A percentile compares a stretch with the other conserved stretches of the same genome.
These are phyloP conservation scores for Myxozyma monticola DNA, from an alignment of 805 yeast genomes.

Conservation along the genomic window DNA sequence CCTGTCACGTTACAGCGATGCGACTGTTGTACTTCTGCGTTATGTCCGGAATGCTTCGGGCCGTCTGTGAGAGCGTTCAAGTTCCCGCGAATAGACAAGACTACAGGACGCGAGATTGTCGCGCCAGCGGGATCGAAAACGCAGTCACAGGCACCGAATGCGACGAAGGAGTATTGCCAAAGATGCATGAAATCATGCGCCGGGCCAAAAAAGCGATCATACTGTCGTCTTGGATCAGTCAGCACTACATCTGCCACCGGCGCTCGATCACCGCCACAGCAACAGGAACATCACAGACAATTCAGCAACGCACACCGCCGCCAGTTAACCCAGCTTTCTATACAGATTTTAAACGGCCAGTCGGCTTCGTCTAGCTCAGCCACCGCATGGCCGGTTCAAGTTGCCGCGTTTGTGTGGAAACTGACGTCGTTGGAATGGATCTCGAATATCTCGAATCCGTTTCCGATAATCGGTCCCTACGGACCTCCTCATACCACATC, in stretches of 20 bases:
- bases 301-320: conserved; percentile 6
- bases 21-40: conserved; percentile 7
- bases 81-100: conserved; percentile 15
- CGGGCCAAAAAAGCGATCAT: conserved; percentile 16
- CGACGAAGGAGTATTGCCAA: conserved; percentile 17
- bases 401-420: conserved; percentile 9
- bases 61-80: conserved; percentile 12
- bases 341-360: conserved; percentile 6
- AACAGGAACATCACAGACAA: not conserved
- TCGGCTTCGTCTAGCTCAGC: conserved; percentile 1
- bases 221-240: conserved; percentile 11
- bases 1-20: not conserved
- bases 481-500: too few relatives aligned
- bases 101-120: conserved; percentile 3
- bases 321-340: conserved; percentile 11
- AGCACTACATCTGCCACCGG: conserved; percentile 1
- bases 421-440: conserved; percentile 3
- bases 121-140: not conserved
- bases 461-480: too few relatives aligned
- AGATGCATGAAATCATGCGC: conserved; percentile 22
- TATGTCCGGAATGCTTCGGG: conserved; percentile 19
- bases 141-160: not conserved
- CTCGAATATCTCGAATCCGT: too few relatives aligned
- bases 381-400: conserved; percentile 1
- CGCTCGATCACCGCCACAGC: not conserved